Percentiles rank a stretch among this genome's conserved stretches.
phyloP scores from a whole-genome alignment of 2,329 filamentous ascomycete genomes.

The Nakataea oryzae region DNA sequence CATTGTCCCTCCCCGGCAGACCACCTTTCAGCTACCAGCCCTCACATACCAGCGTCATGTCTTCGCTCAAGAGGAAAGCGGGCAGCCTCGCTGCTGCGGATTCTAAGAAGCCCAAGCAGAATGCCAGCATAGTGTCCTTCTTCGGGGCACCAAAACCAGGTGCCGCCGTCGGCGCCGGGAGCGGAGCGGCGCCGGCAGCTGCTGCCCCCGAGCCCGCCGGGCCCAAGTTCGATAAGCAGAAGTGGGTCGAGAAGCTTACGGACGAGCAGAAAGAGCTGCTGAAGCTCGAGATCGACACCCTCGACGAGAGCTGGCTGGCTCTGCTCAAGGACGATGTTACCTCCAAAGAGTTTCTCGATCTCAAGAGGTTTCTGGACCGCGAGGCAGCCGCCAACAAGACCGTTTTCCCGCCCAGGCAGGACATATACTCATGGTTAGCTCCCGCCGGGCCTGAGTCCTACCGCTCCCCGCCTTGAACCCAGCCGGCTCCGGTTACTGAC shows the following conservation, averaged over 20 bases:
- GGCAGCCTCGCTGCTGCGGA: slow-evolving; percentile 34
- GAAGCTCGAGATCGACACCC: slow-evolving; percentile 80
- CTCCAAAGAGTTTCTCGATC: slow-evolving; percentile 67
- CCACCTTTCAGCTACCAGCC: neutral
- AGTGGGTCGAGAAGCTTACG: slow-evolving; percentile 74
- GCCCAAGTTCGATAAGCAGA: slow-evolving; percentile 72
- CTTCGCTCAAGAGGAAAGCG: slow-evolving; percentile 58
- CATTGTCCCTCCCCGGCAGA: neutral
- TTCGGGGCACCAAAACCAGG: slow-evolving; percentile 59
- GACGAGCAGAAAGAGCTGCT: slow-evolving; percentile 75
- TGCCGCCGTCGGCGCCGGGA: slow-evolving; percentile 5
- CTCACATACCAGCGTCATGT: slow-evolving; percentile 27
- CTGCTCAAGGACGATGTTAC: slow-evolving; percentile 80
- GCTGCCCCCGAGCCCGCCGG: slow-evolving; percentile 18
- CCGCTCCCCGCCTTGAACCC: neutral
- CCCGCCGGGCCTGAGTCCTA: neutral
- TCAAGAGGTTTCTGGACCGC: slow-evolving; percentile 78
- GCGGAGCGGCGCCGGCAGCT: slow-evolving; percentile 8
- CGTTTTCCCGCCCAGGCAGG: slow-evolving; percentile 77
- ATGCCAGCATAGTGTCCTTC: slow-evolving; percentile 80
- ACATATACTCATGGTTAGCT: slow-evolving; percentile 85
- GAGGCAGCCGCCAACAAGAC: slow-evolving; percentile 66
- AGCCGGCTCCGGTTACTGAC: neutral
- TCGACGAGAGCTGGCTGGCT: slow-evolving; percentile 85
- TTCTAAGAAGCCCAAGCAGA: slow-evolving; percentile 61